Conservation (phyloP, 2,329 filamentous ascomycete genomes). For the Ascochyta clinopodiicola region DNA sequence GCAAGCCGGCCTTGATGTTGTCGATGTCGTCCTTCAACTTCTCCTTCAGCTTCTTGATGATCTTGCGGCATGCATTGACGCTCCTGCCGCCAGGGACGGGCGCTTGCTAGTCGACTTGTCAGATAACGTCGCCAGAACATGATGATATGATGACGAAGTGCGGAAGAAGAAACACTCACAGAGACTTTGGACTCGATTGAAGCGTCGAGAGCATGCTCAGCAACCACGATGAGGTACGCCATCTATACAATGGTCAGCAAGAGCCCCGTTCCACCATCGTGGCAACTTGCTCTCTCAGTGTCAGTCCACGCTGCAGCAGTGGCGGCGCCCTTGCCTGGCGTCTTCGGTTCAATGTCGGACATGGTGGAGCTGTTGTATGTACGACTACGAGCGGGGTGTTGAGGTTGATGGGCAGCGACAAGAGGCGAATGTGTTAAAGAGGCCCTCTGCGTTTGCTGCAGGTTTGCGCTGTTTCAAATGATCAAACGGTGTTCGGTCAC, state of each 20-base stretch:
- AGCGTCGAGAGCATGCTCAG: slow-evolving; percentile 23
- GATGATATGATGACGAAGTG: too few species aligned
- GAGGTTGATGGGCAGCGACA: neutral
- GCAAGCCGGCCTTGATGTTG: slow-evolving; percentile 24
- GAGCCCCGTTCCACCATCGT: neutral
- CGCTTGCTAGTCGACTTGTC: slow-evolving; percentile 17
- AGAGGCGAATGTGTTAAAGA: neutral
- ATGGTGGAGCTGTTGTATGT: neutral
- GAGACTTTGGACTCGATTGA: slow-evolving; percentile 26
- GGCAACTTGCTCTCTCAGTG: slow-evolving; percentile 23
- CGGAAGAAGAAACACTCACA: slow-evolving; percentile 8
- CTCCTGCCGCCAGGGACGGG: slow-evolving; percentile 33
- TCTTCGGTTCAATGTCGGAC: slow-evolving; percentile 10
- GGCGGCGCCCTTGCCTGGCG: slow-evolving; percentile 17
- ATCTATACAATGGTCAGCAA: slow-evolving; percentile 22
- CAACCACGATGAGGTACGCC: slow-evolving; percentile 28
- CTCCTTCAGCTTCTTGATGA: slow-evolving; percentile 33
- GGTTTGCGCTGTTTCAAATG: too few species aligned
- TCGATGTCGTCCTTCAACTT: slow-evolving; percentile 33
- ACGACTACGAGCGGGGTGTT: neutral
- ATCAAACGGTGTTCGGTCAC: neutral
- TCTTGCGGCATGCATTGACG: slow-evolving; percentile 33
- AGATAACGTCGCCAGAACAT: neutral
- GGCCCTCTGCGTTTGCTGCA: neutral
- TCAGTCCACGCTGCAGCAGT: slow-evolving; percentile 30